Base-by-base conservation (phyloP, 139 green algal species). In the Chlamydomonas asymmetrica region DNA sequence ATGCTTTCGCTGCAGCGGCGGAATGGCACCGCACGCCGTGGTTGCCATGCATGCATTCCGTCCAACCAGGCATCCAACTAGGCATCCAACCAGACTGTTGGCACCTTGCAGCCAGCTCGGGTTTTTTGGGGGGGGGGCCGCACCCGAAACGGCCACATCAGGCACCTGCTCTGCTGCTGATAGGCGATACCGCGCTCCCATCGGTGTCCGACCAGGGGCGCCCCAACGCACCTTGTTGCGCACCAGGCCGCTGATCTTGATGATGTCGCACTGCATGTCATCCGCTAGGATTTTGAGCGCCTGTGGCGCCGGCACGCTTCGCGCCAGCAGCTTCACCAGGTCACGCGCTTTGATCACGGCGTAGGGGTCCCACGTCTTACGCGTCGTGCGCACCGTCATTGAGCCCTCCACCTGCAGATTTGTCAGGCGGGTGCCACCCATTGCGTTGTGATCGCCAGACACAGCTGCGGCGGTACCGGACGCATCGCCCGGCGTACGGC, bases 301-400 rank as follows among this genome's bases (percentile, higher is more conserved):
- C 89, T 98, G 94, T 3, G 92, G 88, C 18, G 91, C 95, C 8
- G 97, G 97, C 69, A 99, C 96, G 52, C 84, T 94, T 25, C 97
- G 84, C 0, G 94, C 93, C 27, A 99, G 87, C 68, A 99, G 94
- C 87, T 99, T 99, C 83, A 99, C 97, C 2, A 99, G 82, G 83
- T 99, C 97, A 1, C 97, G 81, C 0, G 95, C 96, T 76, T 99
- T 99, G 70, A 99, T 90, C 80, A 99, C 98, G 81, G 97, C 90
- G 85, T 93, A 99, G 5, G 97, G 97, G 84, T 99, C 97, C 76
- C 80, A 98, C 13, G 96, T 99, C 85, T 99, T 99, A 63, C 93
- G 87, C n/a, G 95, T 99, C 38, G 97, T 99, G 34, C 82, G 80
- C 35, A 99, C 96, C 34, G 89, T 98, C 96, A 99, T 99, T 71